Evolutionary conservation across 129 eudicot genomes (phyloP).

Genomic region (Helianthus annuus): DNA sequence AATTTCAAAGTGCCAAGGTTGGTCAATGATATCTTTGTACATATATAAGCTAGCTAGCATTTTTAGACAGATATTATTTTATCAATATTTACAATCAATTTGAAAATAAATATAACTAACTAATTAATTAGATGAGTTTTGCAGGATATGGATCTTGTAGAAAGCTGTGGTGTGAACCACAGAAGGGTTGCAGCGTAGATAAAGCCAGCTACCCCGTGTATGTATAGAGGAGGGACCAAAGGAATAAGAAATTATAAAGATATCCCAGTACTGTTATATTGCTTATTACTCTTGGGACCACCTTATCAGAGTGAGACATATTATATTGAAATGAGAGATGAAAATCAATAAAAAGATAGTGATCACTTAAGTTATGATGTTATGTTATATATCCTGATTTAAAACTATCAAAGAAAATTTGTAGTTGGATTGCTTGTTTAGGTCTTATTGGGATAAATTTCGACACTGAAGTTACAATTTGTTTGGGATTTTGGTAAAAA

Average conservation of each 20-base stretch:
- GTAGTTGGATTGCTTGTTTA: background rate
- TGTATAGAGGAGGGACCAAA: constrained; percentile 46
- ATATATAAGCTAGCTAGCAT: background rate
- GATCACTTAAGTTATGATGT: background rate
- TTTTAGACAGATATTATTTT: background rate
- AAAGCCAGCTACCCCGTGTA: constrained; percentile 31
- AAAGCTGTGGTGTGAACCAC: constrained; percentile 28
- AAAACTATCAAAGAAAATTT: background rate
- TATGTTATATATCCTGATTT: background rate
- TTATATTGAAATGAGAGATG: constrained; percentile 17
- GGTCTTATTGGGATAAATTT: background rate
- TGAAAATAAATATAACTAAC: background rate
- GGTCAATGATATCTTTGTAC: background rate
- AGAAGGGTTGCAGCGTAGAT: constrained; percentile 33
- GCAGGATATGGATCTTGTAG: constrained; percentile 28
- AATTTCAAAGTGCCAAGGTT: background rate
- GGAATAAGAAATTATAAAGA: constrained; percentile 35
- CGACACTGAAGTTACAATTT: background rate
- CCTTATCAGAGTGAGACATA: background rate
- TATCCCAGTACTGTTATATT: constrained; percentile 30
- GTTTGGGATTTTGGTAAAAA: background rate
- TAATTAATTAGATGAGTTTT: constrained; percentile 4
- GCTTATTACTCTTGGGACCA: constrained; percentile 42
- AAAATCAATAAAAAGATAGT: background rate
- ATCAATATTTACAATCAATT: background rate